A percentile compares a stretch with the other conserved stretches of the same genome.
Evolutionary conservation across 208 protist species (phyloP).

Genomic region (Crithidia expoeki): DNA sequence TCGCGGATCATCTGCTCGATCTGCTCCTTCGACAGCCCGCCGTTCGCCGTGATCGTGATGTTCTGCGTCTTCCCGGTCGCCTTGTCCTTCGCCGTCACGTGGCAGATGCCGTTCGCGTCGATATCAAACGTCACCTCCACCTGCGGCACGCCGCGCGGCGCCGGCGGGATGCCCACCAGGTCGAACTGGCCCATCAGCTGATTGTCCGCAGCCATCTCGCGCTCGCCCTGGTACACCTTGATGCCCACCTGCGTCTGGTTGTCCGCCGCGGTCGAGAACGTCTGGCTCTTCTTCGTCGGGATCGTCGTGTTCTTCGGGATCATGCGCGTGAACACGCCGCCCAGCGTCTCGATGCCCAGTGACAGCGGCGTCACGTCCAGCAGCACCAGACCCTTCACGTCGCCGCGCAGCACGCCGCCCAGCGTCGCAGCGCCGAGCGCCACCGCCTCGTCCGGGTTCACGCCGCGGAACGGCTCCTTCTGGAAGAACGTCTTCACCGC

Average conservation of each 20-base stretch:
- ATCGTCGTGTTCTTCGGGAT: constrained; percentile 99
- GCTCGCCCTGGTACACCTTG: constrained; percentile 96
- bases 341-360: constrained; percentile 98
- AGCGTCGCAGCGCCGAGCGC: constrained; percentile 99
- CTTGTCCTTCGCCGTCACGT: constrained; percentile 98
- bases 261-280: constrained; percentile 87
- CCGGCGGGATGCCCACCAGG: constrained; percentile 91
- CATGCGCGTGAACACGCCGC: constrained; percentile 96
- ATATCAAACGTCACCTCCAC: constrained; percentile 99
- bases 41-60: constrained; percentile 94
- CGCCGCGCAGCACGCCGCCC: constrained; percentile 92
- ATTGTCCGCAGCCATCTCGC: constrained; percentile 93
- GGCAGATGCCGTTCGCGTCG: constrained; percentile 98
- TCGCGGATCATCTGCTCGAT: constrained; percentile 92
- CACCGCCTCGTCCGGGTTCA: constrained; percentile 99
- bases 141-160: constrained; percentile 89
- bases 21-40: constrained; percentile 78
- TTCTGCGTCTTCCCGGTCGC: constrained; percentile 93
- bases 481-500: constrained; percentile 93
- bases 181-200: constrained; percentile 96
- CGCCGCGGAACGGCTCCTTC: constrained; percentile 94
- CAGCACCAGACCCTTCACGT: constrained; percentile 96
- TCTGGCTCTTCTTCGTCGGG: constrained; percentile 97
- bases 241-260: constrained; percentile 85
- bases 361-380: constrained; percentile 99